Percentiles rank a stretch among this genome's conserved stretches.
phyloP scores from a whole-genome alignment of 2,329 filamentous ascomycete genomes.

The Cadophora sp. region DNA sequence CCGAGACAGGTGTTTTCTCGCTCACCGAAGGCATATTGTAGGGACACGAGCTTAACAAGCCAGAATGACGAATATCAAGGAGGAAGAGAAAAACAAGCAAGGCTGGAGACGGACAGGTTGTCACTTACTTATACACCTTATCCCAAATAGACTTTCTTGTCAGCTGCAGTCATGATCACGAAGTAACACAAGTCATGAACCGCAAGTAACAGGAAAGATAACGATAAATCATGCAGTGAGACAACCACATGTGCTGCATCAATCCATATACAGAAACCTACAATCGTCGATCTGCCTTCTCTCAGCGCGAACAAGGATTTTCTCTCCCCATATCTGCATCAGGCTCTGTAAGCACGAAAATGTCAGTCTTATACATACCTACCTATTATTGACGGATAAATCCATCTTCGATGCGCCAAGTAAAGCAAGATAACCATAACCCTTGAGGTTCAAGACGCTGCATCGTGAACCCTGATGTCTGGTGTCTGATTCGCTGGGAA shows the following conservation, averaged over 20 bases:
- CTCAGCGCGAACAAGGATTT: neutral
- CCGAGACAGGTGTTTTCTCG: neutral
- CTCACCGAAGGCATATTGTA: neutral
- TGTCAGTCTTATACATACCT: neutral
- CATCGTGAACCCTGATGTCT: neutral
- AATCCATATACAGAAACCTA: neutral
- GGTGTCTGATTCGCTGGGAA: neutral
- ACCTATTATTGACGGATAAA: neutral
- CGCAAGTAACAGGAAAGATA: neutral
- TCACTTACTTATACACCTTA: too few relatives aligned
- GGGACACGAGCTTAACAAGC: neutral
- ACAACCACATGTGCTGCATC: neutral
- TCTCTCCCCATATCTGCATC: neutral
- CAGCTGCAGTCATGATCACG: too few relatives aligned
- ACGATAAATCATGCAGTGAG: neutral
- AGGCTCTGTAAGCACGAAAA: slow-evolving; percentile 2
- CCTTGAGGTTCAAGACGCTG: neutral
- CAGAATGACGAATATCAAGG: neutral
- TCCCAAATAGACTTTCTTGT: too few relatives aligned
- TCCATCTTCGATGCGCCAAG: neutral
- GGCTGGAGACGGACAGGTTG: too few relatives aligned
- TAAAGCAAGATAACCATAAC: neutral
- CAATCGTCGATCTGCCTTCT: neutral
- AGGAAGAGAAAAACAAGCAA: neutral
- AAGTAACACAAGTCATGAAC: too few relatives aligned